Percentiles rank a stretch among this genome's conserved stretches.
Evolutionary conservation across 371 early-diverging fungal species (phyloP).

Genomic region (Mucor irregularis): DNA sequence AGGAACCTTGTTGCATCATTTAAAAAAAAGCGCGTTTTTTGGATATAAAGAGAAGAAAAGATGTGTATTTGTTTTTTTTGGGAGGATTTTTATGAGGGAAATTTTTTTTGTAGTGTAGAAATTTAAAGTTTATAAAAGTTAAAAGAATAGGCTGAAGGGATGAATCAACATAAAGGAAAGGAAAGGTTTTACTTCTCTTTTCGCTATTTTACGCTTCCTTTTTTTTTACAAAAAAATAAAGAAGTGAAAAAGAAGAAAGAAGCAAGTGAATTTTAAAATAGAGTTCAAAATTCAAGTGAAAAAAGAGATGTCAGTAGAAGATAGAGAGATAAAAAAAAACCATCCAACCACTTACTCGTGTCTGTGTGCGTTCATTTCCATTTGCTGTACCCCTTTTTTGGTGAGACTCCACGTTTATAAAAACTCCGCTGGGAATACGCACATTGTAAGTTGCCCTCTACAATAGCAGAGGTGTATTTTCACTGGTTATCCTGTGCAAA

Average conservation of each 20-base stretch:
- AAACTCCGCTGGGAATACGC: constrained; percentile 13
- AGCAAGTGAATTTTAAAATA: not conserved
- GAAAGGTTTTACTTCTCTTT: not conserved
- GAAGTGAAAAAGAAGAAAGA: not conserved
- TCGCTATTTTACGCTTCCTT: not conserved
- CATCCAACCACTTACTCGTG: constrained; percentile 7
- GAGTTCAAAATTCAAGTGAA: not conserved
- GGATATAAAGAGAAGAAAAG: not conserved
- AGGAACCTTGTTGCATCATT: constrained; percentile 18
- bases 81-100: no score
- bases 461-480: no score
- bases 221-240: not conserved
- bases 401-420: constrained; percentile 17
- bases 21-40: constrained; percentile 4
- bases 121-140: no score
- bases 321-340: not conserved
- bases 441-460: no score
- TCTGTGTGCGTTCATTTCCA: constrained; percentile 11
- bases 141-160: no score
- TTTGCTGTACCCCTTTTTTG: constrained; percentile 14
- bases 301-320: not conserved
- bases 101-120: no score
- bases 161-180: no score
- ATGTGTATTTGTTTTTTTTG: no score
- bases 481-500: no score